Evolutionary conservation across 805 yeast genomes (phyloP).

Genomic region (Clavispora asparagi): DNA sequence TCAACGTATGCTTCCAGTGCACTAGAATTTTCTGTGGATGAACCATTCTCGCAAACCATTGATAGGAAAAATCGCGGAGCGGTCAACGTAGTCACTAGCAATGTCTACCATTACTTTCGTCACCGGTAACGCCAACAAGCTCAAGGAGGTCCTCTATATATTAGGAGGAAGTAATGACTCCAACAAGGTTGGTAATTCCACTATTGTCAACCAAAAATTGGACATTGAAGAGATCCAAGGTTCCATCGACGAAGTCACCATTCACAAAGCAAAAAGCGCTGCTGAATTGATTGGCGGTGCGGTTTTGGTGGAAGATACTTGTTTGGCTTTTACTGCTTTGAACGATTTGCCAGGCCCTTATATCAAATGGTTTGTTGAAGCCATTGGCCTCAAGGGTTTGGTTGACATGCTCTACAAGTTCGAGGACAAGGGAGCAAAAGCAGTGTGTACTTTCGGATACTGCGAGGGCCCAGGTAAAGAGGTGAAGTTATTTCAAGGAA

Average conservation of each 20-base stretch:
- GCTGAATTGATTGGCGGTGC: conserved; percentile 64
- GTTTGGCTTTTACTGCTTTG: conserved; percentile 76
- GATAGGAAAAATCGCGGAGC: background rate
- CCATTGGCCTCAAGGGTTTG: conserved; percentile 71
- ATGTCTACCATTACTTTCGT: conserved; percentile 53
- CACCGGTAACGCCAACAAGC: conserved; percentile 86
- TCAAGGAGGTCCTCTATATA: conserved; percentile 77
- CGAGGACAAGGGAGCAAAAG: conserved; percentile 79
- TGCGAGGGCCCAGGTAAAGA: conserved; percentile 74
- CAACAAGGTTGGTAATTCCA: conserved; percentile 42
- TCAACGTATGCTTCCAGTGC: no score
- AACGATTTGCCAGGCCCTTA: conserved; percentile 91
- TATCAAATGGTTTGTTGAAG: conserved; percentile 82
- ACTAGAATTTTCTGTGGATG: background rate
- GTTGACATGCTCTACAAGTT: conserved; percentile 75
- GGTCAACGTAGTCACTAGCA: no score
- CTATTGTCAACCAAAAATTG: conserved; percentile 56
- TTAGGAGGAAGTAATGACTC: conserved; percentile 39
- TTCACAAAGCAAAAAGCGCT: conserved; percentile 73
- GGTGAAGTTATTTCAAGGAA: conserved; percentile 79
- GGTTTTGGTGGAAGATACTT: conserved; percentile 93
- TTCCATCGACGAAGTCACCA: conserved; percentile 72
- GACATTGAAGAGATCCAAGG: conserved; percentile 94
- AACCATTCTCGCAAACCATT: background rate
- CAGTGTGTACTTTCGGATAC: conserved; percentile 89